Conservation (phyloP, 208 protist genomes). For the Acanthamoeba culbertsoni region DNA sequence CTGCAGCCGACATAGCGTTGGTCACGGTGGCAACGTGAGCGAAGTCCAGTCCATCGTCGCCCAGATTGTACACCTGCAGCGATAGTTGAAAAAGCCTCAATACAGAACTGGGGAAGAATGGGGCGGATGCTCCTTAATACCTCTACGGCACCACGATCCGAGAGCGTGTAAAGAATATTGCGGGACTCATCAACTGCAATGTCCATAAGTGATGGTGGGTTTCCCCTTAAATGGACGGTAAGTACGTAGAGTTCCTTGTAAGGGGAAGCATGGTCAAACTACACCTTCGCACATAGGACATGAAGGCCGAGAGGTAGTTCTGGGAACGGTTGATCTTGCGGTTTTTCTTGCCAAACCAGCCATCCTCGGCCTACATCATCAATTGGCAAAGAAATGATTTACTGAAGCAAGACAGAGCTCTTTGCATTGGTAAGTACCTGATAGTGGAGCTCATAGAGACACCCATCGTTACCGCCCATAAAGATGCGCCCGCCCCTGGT, state of each 20-base stretch:
- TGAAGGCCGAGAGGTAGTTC: neutral
- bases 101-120: neutral
- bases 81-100: neutral
- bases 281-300: neutral
- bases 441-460: constrained; percentile 78
- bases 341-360: constrained; percentile 59
- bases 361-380: neutral
- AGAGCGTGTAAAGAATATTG: constrained; percentile 68
- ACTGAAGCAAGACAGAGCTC: neutral
- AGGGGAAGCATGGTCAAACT: neutral
- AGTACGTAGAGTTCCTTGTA: neutral
- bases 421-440: neutral
- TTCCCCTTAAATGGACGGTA: neutral
- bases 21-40: neutral
- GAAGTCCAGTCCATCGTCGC: neutral
- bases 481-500: constrained; percentile 78
- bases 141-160: neutral
- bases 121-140: neutral
- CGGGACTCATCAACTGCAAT: constrained; percentile 64
- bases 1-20: neutral
- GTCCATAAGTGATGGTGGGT: neutral
- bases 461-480: constrained; percentile 72
- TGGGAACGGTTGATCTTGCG: constrained; percentile 56
- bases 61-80: constrained; percentile 21
- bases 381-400: neutral